Conservation (phyloP, 306 rosid genomes). For the Vigna hirtella region DNA sequence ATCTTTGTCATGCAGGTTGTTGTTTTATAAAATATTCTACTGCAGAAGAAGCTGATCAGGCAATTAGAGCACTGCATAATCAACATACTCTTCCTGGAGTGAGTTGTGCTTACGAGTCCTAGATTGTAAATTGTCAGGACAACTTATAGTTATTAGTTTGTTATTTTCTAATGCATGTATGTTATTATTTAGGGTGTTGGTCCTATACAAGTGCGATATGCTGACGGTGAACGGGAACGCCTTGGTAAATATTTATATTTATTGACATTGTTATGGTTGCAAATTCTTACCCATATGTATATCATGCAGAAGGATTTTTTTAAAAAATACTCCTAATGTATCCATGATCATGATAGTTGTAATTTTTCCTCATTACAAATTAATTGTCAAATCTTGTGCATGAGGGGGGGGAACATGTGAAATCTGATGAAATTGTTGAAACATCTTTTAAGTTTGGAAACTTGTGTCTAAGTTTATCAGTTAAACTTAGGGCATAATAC, state of each 20-base stretch:
- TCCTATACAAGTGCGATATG: conserved; percentile 98
- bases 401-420: neutral
- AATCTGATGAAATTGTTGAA: conserved; percentile 15
- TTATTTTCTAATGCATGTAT: conserved; percentile 39
- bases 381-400: neutral
- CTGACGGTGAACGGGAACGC: conserved; percentile 98
- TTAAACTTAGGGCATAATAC: neutral
- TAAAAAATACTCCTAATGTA: conserved; percentile 12
- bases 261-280: conserved; percentile 33
- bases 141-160: conserved; percentile 27
- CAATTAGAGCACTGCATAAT: conserved; percentile 94
- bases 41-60: conserved; percentile 92
- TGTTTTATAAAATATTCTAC: conserved; percentile 95
- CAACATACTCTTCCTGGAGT: conserved; percentile 97
- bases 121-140: conserved; percentile 29
- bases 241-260: conserved; percentile 69
- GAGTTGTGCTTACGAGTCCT: conserved; percentile 56
- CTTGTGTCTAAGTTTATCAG: conserved; percentile 3
- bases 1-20: conserved; percentile 85
- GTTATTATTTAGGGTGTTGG: conserved; percentile 73
- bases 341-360: neutral
- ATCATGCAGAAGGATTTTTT: neutral
- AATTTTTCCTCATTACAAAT: conserved; percentile 12
- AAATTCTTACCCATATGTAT: conserved; percentile 27
- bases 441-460: conserved; percentile 16